phyloP scores from a whole-genome alignment of 306 rosid species.

The Senna siamea region DNA sequence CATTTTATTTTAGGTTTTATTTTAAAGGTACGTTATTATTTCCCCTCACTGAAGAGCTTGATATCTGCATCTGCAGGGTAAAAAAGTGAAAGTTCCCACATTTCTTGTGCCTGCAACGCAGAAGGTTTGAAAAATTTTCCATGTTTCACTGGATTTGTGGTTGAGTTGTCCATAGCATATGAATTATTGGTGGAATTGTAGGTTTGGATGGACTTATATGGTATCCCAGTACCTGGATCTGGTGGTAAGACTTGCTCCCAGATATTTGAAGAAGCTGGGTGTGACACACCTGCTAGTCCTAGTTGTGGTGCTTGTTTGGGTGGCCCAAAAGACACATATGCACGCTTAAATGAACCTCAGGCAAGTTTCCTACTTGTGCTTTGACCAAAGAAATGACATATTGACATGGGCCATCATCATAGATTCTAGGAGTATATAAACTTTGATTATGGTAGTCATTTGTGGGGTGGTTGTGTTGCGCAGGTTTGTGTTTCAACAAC shows the following conservation, averaged over 20 bases:
- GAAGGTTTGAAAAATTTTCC: constrained; percentile 59
- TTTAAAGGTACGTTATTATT: constrained; percentile 7
- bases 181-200: constrained; percentile 37
- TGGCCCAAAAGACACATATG: constrained; percentile 93
- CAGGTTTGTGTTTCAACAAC: constrained; percentile 83
- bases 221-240: constrained; percentile 82
- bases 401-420: neutral
- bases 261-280: constrained; percentile 99
- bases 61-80: constrained; percentile 63
- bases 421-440: neutral
- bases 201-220: constrained; percentile 94
- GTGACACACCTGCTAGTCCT: constrained; percentile 98
- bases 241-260: constrained; percentile 98
- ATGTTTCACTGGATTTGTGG: neutral
- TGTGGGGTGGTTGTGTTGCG: constrained; percentile 28
- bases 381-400: neutral
- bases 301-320: constrained; percentile 97
- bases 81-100: constrained; percentile 93
- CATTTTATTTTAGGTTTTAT: neutral
- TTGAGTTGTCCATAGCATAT: constrained; percentile 6
- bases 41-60: constrained; percentile 19
- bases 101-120: constrained; percentile 99
- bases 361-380: constrained; percentile 49
- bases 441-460: constrained; percentile 23
- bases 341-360: constrained; percentile 84